Evolutionary conservation across 352 stramenopile genomes (phyloP).

Genomic region (Pythium sukuiense): DNA sequence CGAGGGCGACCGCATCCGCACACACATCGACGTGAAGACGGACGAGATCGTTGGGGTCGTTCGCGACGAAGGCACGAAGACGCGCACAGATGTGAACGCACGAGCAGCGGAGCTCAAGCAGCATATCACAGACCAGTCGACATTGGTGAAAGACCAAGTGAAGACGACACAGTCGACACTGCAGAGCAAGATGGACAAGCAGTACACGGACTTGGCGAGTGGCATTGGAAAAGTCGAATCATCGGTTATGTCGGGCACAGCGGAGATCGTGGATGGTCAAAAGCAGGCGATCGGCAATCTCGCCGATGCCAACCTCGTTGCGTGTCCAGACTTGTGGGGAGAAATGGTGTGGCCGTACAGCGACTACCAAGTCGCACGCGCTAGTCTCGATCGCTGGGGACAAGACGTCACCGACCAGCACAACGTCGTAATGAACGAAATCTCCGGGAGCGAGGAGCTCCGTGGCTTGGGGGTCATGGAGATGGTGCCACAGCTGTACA

Average conservation of each 20-base stretch:
- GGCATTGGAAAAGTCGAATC: neutral
- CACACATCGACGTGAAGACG: conserved; percentile 11
- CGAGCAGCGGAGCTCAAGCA: neutral
- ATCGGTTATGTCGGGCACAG: neutral
- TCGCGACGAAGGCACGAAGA: neutral
- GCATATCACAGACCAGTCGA: neutral
- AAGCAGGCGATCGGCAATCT: neutral
- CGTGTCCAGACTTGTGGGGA: neutral
- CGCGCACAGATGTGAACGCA: conserved; percentile 1
- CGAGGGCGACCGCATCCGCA: conserved; percentile 1
- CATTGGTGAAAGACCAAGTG: conserved; percentile 1
- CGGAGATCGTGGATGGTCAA: neutral
- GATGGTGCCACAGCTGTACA: neutral
- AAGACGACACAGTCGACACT: neutral
- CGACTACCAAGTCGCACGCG: neutral
- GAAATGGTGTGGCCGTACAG: neutral
- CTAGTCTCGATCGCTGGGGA: neutral
- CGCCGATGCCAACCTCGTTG: neutral
- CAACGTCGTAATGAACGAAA: neutral
- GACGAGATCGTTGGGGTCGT: conserved; percentile 1
- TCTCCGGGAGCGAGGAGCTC: neutral
- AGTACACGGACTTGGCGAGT: neutral
- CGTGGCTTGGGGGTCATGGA: neutral
- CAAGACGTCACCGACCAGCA: neutral
- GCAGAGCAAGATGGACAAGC: neutral